phyloP scores from a whole-genome alignment of 495 filamentous ascomycete species.

The Cladorrhinum samala region DNA sequence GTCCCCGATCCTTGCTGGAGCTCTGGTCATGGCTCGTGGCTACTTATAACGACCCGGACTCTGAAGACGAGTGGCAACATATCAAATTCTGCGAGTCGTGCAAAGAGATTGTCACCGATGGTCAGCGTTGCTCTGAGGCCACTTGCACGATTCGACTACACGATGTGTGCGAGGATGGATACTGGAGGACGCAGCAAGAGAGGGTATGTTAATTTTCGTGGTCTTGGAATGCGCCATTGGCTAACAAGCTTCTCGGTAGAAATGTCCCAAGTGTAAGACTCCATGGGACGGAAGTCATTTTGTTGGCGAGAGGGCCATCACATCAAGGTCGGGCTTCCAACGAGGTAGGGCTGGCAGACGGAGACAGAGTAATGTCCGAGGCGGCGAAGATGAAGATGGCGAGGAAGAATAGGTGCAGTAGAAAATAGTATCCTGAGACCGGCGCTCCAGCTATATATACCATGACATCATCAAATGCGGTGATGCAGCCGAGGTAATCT shows the following conservation, averaged over 20 bases:
- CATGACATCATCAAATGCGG: no score
- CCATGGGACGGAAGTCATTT: slow-evolving; percentile 68
- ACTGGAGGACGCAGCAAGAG: slow-evolving; percentile 56
- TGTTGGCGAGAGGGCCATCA: slow-evolving; percentile 76
- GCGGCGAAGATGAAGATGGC: slow-evolving; percentile 22
- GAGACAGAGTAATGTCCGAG: slow-evolving; percentile 24
- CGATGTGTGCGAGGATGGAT: slow-evolving; percentile 65
- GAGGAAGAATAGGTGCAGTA: not conserved
- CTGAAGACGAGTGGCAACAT: slow-evolving; percentile 52
- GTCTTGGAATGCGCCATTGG: not conserved
- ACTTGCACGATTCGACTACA: slow-evolving; percentile 69
- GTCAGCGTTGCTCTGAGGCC: slow-evolving; percentile 68
- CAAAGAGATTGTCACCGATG: slow-evolving; percentile 82
- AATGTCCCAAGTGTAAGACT: slow-evolving; percentile 67
- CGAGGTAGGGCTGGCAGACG: slow-evolving; percentile 30
- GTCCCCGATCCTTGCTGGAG: slow-evolving; percentile 75
- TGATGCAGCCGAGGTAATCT: no score
- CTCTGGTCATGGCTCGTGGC: slow-evolving; percentile 72
- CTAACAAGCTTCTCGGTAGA: slow-evolving; percentile 19
- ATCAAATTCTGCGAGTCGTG: slow-evolving; percentile 89
- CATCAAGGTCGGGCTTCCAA: slow-evolving; percentile 41
- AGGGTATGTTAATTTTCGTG: slow-evolving; percentile 8
- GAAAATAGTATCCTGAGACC: slow-evolving; percentile 10
- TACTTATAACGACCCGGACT: slow-evolving; percentile 72
- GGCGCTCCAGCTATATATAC: not conserved